These are phyloP conservation scores for Asclepias syriaca DNA, from an alignment of 257 asterid species.

Conservation along the genomic window DNA sequence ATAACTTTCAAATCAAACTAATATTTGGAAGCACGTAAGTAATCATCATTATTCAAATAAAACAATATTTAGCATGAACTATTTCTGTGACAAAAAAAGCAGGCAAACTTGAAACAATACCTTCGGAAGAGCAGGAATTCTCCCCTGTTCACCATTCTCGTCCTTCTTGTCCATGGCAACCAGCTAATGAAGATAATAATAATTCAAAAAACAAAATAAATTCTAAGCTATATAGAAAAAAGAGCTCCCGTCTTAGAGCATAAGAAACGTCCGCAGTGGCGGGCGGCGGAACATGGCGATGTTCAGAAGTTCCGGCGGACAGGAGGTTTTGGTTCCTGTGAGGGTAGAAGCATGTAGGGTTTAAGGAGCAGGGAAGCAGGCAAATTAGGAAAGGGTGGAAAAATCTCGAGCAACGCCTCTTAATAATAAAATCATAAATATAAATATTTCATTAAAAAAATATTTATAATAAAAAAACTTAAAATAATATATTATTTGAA, in stretches of 20 bases:
- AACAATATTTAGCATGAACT: neutral
- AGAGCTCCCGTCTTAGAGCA: neutral
- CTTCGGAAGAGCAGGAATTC: constrained; percentile 4
- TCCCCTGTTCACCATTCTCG: constrained; percentile 4
- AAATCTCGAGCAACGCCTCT: too few species aligned
- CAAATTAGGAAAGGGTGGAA: neutral
- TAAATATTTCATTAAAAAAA: too few species aligned
- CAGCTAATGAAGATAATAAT: neutral
- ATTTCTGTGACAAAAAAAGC: too few species aligned
- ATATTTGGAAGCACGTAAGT: neutral
- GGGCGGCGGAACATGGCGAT: neutral
- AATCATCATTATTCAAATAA: neutral
- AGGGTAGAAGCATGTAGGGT: neutral
- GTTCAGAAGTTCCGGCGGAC: neutral
- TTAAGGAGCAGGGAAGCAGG: neutral
- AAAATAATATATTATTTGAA: too few species aligned
- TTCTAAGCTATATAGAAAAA: neutral
- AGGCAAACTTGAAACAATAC: neutral
- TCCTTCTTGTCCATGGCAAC: constrained; percentile 16
- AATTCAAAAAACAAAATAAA: neutral
- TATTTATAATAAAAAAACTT: too few species aligned
- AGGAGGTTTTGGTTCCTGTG: neutral
- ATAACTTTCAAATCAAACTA: neutral
- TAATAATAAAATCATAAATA: too few species aligned
- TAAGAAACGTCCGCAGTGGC: neutral